These are phyloP conservation scores for Aspergillus bridgeri DNA, from an alignment of 495 filamentous ascomycete species.

Conservation along the genomic window DNA sequence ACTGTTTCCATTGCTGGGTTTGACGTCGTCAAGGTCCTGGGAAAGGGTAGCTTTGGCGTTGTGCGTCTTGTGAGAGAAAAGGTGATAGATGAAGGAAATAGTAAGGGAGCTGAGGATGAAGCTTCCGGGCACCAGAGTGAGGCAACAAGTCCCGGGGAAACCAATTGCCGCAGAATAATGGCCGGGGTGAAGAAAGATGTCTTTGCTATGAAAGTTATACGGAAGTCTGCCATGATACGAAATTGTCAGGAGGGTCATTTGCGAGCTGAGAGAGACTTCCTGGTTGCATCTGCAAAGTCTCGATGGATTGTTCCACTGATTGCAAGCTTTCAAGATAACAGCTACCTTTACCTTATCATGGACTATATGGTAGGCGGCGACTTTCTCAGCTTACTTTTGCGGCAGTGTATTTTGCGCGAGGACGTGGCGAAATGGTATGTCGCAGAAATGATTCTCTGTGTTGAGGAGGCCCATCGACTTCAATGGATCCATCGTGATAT, in stretches of 20 bases:
- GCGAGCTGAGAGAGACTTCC: constrained; percentile 85
- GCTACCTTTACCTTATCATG: constrained; percentile 88
- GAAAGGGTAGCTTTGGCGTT: constrained; percentile 92
- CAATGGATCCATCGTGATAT: constrained; percentile 91
- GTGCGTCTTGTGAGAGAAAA: constrained; percentile 78
- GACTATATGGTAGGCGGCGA: constrained; percentile 97
- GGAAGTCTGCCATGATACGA: constrained; percentile 84
- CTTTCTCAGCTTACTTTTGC: constrained; percentile 80
- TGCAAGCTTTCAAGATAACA: constrained; percentile 81
- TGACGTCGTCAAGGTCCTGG: constrained; percentile 78
- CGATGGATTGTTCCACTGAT: constrained; percentile 86
- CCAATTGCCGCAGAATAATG: constrained; percentile 28
- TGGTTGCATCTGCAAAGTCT: constrained; percentile 78
- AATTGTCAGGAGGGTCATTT: constrained; percentile 91
- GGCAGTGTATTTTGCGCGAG: constrained; percentile 76
- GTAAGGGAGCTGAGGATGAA: constrained; percentile 5
- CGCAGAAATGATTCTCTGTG: constrained; percentile 91
- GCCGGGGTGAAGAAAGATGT: constrained; percentile 51
- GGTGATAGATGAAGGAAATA: not conserved
- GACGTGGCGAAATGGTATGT: constrained; percentile 77
- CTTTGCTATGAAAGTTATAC: constrained; percentile 95
- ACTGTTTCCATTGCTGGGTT: constrained; percentile 62
- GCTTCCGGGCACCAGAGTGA: not conserved
- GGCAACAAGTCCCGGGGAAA: constrained; percentile 14
- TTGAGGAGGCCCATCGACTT: constrained; percentile 86